Percentiles rank a stretch among this genome's conserved stretches.
phyloP scores from a whole-genome alignment of 495 filamentous ascomycete species.

The Rhizodiscina lignyota region DNA sequence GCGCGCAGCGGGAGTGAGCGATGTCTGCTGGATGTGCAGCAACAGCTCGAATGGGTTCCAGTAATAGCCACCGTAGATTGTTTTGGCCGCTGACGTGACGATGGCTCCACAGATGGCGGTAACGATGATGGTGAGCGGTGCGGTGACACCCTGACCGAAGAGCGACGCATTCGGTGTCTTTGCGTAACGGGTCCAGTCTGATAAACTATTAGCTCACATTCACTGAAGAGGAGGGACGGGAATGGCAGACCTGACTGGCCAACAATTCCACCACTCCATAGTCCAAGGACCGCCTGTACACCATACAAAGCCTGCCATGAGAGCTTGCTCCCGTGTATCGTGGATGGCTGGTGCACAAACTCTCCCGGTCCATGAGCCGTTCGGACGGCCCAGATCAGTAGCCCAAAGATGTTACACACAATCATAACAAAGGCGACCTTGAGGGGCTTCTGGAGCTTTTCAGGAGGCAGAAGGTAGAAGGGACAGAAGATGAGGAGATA shows the following conservation, averaged over 20 bases:
- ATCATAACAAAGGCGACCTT: constrained; percentile 7
- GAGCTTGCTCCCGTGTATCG: too few species aligned
- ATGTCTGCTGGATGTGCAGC: constrained; percentile 16
- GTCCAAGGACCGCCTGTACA: too few species aligned
- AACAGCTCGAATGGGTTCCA: constrained; percentile 26
- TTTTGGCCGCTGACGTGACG: constrained; percentile 20
- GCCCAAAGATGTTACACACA: constrained; percentile 9
- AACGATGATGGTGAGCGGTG: constrained; percentile 13
- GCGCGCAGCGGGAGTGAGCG: constrained; percentile 16
- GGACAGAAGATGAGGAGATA: constrained; percentile 19
- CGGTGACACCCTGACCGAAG: constrained; percentile 14
- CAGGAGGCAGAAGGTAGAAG: constrained; percentile 17
- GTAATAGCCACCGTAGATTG: constrained; percentile 20
- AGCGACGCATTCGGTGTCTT: constrained; percentile 1
- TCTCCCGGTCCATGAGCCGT: too few species aligned
- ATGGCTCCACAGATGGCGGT: constrained; percentile 24
- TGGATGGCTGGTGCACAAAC: too few species aligned
- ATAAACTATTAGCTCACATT: too few species aligned
- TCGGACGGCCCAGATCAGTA: constrained; percentile 19
- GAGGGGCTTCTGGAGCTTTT: constrained; percentile 15
- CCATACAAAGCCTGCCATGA: too few species aligned
- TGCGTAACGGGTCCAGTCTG: constrained; percentile 7
- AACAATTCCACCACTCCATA: too few species aligned
- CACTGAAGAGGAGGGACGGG: too few species aligned
- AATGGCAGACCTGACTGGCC: too few species aligned